A percentile compares a stretch with the other conserved stretches of the same genome.
Conservation (phyloP, 345 rosid genomes). For the Cardiospermum halicacabum region DNA sequence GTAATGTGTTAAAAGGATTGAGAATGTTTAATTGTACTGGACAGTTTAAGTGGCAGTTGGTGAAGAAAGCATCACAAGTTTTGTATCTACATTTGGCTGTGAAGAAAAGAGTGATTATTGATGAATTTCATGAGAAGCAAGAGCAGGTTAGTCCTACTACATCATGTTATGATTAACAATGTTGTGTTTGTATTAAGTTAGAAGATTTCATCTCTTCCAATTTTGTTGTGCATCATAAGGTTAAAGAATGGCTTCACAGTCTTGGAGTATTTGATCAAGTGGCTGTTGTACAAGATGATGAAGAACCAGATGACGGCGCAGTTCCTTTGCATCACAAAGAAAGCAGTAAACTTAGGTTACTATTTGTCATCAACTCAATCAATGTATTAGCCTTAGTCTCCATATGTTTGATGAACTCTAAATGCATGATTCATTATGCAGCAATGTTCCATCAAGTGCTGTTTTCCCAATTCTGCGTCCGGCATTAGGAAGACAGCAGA, state of each 20-base stretch:
- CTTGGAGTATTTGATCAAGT: constrained; percentile 73
- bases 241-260: constrained; percentile 88
- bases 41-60: constrained; percentile 81
- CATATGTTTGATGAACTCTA: constrained; percentile 7
- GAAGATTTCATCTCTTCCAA: not conserved
- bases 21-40: not conserved
- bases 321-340: constrained; percentile 59
- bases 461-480: constrained; percentile 76
- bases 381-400: not conserved
- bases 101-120: constrained; percentile 68
- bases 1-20: not conserved
- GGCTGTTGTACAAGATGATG: constrained; percentile 72
- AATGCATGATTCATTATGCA: constrained; percentile 19
- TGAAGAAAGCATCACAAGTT: constrained; percentile 96
- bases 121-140: constrained; percentile 86
- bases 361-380: not conserved
- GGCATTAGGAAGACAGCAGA: constrained; percentile 57
- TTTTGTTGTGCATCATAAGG: constrained; percentile 32
- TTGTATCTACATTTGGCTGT: constrained; percentile 74
- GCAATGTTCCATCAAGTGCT: constrained; percentile 77
- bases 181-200: not conserved
- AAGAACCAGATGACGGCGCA: constrained; percentile 91
- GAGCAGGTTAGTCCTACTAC: constrained; percentile 49
- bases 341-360: constrained; percentile 64
- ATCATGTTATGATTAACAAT: not conserved